These are phyloP conservation scores for Didymella exigua DNA, from an alignment of 2,329 filamentous ascomycete genomes.

Conservation along the genomic window DNA sequence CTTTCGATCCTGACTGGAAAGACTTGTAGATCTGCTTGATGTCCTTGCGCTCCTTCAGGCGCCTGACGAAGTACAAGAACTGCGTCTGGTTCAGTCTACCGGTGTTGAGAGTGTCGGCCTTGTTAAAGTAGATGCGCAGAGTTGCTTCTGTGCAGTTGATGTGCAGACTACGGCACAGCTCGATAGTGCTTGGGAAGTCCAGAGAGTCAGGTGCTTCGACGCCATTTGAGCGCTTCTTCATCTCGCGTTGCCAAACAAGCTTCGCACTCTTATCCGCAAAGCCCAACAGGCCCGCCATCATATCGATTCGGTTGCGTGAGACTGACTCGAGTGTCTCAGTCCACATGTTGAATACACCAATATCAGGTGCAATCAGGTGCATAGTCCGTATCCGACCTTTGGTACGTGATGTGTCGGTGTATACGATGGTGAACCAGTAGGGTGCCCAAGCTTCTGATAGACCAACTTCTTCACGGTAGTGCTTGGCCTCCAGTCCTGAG, in stretches of 20 bases:
- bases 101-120: conserved; percentile 68
- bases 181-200: conserved; percentile 77
- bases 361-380: conserved; percentile 81
- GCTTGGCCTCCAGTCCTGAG: conserved; percentile 79
- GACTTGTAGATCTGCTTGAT: conserved; percentile 74
- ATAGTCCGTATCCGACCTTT: conserved; percentile 79
- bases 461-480: conserved; percentile 85
- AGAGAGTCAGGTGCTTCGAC: conserved; percentile 70
- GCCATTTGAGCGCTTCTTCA: conserved; percentile 66
- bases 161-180: conserved; percentile 85
- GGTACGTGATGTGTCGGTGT: conserved; percentile 76
- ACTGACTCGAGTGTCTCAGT: conserved; percentile 82
- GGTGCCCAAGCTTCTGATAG: conserved; percentile 69
- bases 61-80: conserved; percentile 81
- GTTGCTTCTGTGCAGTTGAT: conserved; percentile 84
- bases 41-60: conserved; percentile 84
- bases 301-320: conserved; percentile 81
- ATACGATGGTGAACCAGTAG: conserved; percentile 89
- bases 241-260: conserved; percentile 85
- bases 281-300: conserved; percentile 87
- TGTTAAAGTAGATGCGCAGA: conserved; percentile 74
- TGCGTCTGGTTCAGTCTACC: conserved; percentile 76
- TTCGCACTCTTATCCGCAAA: conserved; percentile 76
- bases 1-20: conserved; percentile 60
- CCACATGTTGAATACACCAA: conserved; percentile 77